A percentile compares a stretch with the other conserved stretches of the same genome.
These are phyloP conservation scores for Fagopyrum homotropicum DNA, from an alignment of 148 eudicot genomes.

Conservation along the genomic window DNA sequence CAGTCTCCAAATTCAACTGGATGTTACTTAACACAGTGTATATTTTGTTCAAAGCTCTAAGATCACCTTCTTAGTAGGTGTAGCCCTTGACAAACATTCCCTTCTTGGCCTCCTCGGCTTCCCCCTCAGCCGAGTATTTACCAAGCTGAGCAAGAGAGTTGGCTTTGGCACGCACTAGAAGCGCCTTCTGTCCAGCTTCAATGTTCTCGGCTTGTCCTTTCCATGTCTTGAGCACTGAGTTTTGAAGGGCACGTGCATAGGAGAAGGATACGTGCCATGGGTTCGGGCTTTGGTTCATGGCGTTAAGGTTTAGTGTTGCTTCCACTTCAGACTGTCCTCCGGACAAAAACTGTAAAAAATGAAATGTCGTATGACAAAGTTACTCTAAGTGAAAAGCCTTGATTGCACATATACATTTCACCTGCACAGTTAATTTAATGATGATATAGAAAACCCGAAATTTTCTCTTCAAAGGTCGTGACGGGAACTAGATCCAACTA, in stretches of 20 bases:
- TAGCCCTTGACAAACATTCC: conserved; percentile 98
- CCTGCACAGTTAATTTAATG: background rate
- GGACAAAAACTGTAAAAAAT: conserved; percentile 63
- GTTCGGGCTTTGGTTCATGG: conserved; percentile 97
- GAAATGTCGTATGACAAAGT: background rate
- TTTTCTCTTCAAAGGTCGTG: too few species aligned
- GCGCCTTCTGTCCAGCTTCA: conserved; percentile 73
- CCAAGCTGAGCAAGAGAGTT: conserved; percentile 95
- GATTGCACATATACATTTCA: background rate
- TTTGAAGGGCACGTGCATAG: conserved; percentile 92
- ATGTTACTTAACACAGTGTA: background rate
- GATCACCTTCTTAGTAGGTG: conserved; percentile 44
- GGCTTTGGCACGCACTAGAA: conserved; percentile 80
- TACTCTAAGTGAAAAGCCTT: background rate
- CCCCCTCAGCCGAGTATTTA: conserved; percentile 71
- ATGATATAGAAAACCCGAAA: background rate
- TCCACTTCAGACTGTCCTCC: conserved; percentile 95
- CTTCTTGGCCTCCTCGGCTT: conserved; percentile 75
- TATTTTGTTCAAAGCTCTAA: background rate
- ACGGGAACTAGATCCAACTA: too few species aligned
- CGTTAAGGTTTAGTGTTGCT: conserved; percentile 81
- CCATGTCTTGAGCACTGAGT: conserved; percentile 88
- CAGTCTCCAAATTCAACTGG: background rate
- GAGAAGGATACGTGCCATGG: conserved; percentile 99
- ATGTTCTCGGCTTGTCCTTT: conserved; percentile 80